These are phyloP conservation scores for Nepenthes mirabilis DNA, from an alignment of 148 eudicot genomes.

Conservation along the genomic window DNA sequence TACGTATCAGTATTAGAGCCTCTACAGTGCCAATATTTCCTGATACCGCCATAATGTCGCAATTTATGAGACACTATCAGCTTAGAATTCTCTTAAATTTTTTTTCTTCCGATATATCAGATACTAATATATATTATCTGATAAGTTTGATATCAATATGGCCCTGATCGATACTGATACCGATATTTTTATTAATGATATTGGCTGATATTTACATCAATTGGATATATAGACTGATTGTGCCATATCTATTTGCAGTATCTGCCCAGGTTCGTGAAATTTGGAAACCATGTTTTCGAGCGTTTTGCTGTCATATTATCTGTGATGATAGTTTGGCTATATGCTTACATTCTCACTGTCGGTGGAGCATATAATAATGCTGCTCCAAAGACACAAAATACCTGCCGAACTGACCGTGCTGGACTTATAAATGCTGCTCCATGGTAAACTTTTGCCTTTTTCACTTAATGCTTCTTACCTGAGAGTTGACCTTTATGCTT, in stretches of 20 bases:
- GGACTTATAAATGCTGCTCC: slow-evolving; percentile 81
- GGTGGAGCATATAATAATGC: slow-evolving; percentile 80
- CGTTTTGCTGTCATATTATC: slow-evolving; percentile 85
- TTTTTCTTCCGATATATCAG: no score
- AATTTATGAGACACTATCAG: no score
- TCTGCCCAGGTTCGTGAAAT: slow-evolving; percentile 36
- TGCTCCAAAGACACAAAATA: slow-evolving; percentile 56
- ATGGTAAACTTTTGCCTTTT: slow-evolving; percentile 31
- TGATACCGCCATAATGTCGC: no score
- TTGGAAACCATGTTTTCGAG: slow-evolving; percentile 61
- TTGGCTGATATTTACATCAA: no score
- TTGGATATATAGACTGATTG: neutral
- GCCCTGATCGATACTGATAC: no score
- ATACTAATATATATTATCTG: no score
- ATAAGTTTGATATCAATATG: no score
- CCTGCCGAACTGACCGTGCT: slow-evolving; percentile 88
- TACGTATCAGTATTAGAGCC: no score
- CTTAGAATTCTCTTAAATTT: no score
- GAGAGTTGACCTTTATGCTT: neutral
- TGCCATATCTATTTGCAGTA: slow-evolving; percentile 39
- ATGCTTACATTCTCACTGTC: slow-evolving; percentile 63
- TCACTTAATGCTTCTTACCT: neutral
- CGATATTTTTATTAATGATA: no score
- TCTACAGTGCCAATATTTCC: no score
- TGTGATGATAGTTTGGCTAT: slow-evolving; percentile 80